A percentile compares a stretch with the other conserved stretches of the same genome.
Conservation (phyloP, 2,329 filamentous ascomycete genomes). For the Monosporascus sp. region DNA sequence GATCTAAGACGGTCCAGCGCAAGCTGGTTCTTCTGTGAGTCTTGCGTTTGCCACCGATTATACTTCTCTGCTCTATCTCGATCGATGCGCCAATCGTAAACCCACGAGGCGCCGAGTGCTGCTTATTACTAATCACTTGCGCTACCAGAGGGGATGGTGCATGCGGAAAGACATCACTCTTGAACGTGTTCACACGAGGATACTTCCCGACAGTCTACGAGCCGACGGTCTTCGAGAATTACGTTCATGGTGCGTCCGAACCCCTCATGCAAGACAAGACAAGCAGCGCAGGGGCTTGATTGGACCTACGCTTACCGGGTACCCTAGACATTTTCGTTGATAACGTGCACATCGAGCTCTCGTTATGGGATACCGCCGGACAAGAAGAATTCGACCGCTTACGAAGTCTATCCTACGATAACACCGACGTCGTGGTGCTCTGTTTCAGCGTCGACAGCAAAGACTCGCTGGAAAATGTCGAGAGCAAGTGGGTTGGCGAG, state of each 20-base stretch:
- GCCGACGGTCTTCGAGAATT: conserved; percentile 98
- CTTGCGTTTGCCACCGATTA: conserved; percentile 10
- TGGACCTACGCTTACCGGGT: no score
- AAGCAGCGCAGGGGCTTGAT: no score
- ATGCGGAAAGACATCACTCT: conserved; percentile 90
- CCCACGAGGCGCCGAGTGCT: background rate
- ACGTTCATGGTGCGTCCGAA: conserved; percentile 74
- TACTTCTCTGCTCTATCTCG: conserved; percentile 5
- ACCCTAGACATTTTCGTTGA: conserved; percentile 91
- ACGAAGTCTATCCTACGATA: conserved; percentile 90
- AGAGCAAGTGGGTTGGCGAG: conserved; percentile 97
- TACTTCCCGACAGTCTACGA: conserved; percentile 99
- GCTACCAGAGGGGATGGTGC: conserved; percentile 78
- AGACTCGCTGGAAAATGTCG: conserved; percentile 95
- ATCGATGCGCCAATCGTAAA: conserved; percentile 3
- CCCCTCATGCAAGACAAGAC: no score
- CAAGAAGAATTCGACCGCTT: conserved; percentile 98
- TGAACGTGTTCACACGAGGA: conserved; percentile 99
- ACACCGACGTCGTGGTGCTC: conserved; percentile 97
- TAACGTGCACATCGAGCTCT: conserved; percentile 92
- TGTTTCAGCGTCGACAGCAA: conserved; percentile 97
- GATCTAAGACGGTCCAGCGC: conserved; percentile 82
- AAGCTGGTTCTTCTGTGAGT: conserved; percentile 91
- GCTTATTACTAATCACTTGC: background rate
- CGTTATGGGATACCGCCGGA: conserved; percentile 95